These are phyloP conservation scores for Penicillium sp. DNA, from an alignment of 2,329 filamentous ascomycete genomes.

Conservation along the genomic window DNA sequence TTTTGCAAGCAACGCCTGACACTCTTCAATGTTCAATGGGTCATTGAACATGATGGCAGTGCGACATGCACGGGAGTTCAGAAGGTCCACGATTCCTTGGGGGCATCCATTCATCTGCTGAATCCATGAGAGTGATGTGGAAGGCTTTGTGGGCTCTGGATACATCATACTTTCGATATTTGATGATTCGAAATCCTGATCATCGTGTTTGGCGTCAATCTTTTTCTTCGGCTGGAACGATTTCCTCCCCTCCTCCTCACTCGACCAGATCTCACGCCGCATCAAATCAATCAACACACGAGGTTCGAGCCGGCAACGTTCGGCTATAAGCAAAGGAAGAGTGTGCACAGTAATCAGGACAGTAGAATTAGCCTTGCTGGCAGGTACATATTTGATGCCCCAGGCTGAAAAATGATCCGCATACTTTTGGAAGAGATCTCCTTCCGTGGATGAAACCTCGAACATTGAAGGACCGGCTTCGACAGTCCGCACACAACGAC, in stretches of 20 bases:
- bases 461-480: conserved; percentile 57
- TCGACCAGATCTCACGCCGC: conserved; percentile 70
- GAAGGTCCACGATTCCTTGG: conserved; percentile 66
- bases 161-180: not conserved
- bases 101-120: conserved; percentile 68
- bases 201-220: not conserved
- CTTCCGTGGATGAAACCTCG: conserved; percentile 63
- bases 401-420: conserved; percentile 64
- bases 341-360: conserved; percentile 51
- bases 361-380: conserved; percentile 11
- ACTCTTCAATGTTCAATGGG: conserved; percentile 38
- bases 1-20: conserved; percentile 36
- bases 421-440: conserved; percentile 55
- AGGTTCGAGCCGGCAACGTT: conserved; percentile 73
- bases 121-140: conserved; percentile 51
- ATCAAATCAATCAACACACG: conserved; percentile 71
- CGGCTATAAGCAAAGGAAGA: conserved; percentile 70
- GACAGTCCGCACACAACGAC: conserved; percentile 24
- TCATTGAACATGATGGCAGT: conserved; percentile 55
- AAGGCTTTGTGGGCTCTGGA: not conserved
- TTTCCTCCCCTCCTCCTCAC: conserved; percentile 49
- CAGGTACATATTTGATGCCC: conserved; percentile 68
- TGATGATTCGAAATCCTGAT: not conserved
- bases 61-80: conserved; percentile 51
- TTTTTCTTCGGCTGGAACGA: conserved; percentile 8